A percentile compares a stretch with the other conserved stretches of the same genome.
Evolutionary conservation across 2,329 filamentous ascomycete genomes (phyloP).

Genomic region (Aspergillus floridensis): DNA sequence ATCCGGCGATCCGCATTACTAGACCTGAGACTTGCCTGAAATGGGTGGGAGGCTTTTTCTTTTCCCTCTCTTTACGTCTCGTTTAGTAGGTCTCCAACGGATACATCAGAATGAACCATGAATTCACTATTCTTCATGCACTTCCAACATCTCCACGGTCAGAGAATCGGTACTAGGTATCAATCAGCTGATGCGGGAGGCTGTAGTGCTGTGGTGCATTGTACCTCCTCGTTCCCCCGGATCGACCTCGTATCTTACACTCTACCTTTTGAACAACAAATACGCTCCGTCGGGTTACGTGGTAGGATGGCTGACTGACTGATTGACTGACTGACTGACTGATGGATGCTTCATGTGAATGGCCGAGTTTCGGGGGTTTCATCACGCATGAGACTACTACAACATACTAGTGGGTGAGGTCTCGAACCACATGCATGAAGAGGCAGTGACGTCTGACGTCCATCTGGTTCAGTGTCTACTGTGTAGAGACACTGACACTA

Average conservation of each 20-base stretch:
- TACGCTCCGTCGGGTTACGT: background rate
- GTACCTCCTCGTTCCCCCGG: background rate
- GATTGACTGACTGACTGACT: background rate
- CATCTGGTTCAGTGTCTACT: background rate
- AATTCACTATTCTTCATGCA: background rate
- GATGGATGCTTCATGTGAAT: background rate
- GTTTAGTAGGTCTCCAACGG: background rate
- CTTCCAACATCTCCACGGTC: background rate
- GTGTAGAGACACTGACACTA: background rate
- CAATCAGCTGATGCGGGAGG: background rate
- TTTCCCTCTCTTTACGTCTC: background rate
- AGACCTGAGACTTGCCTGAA: background rate
- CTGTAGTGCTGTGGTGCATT: background rate
- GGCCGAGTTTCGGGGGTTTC: background rate
- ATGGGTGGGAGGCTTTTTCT: background rate
- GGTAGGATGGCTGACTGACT: background rate
- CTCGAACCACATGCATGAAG: background rate
- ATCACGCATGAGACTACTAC: background rate
- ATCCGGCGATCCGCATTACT: conserved; percentile 11
- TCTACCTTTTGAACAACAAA: background rate
- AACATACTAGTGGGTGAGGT: background rate
- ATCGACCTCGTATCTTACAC: background rate
- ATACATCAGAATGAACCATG: background rate
- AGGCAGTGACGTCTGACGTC: background rate
- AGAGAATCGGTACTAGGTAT: background rate